Evolutionary conservation across 306 rosid species (phyloP).

Genomic region (Trifolium fragiferum): DNA sequence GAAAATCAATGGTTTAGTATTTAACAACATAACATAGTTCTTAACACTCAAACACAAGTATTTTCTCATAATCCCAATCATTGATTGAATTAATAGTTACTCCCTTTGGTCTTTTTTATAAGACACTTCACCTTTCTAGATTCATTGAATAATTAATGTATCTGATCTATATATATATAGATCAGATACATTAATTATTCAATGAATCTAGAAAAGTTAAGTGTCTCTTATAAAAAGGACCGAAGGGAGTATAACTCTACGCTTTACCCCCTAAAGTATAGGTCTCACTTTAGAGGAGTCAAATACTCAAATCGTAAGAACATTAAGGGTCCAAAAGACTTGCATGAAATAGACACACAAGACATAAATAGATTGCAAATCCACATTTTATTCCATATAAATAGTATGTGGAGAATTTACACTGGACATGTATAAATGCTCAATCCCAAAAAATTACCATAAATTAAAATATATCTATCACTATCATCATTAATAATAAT

Average conservation of each 20-base stretch:
- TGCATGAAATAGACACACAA: not conserved
- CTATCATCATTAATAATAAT: constrained; percentile 15
- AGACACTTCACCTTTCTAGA: too few species aligned
- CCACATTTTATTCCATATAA: constrained; percentile 4
- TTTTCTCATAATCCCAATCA: not conserved
- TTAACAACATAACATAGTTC: not conserved
- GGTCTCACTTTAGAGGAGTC: not conserved
- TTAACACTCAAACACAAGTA: not conserved
- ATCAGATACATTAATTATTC: too few species aligned
- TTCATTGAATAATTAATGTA: too few species aligned
- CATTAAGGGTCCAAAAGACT: not conserved
- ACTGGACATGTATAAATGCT: not conserved
- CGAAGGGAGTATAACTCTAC: too few species aligned
- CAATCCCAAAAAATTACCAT: not conserved
- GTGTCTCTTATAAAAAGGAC: too few species aligned
- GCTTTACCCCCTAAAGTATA: not conserved
- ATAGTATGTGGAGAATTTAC: not conserved
- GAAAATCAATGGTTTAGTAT: not conserved
- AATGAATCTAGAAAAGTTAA: too few species aligned
- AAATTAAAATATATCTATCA: constrained; percentile 5
- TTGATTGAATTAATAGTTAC: not conserved
- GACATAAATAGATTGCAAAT: constrained; percentile 19
- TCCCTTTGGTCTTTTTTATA: too few species aligned
- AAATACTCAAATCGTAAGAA: not conserved
- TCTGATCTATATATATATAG: too few species aligned